Conservation (phyloP, 768 basidiomycete genomes). For the Leccinum truebloodii region DNA sequence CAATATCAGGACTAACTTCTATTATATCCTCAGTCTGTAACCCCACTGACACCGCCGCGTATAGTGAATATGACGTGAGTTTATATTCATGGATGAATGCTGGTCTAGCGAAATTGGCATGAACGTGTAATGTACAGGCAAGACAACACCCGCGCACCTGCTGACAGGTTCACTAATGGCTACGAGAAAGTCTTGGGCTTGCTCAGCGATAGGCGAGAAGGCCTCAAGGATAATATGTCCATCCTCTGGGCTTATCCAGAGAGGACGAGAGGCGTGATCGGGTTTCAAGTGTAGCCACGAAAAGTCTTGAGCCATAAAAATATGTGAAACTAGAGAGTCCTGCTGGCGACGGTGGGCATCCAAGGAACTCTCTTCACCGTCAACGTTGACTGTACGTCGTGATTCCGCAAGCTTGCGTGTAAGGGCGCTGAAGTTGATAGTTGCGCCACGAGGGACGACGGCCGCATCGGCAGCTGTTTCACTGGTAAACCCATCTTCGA, state of each 20-base stretch:
- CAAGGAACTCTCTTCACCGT: slow-evolving; percentile 50
- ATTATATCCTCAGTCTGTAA: slow-evolving; percentile 98
- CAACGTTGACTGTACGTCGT: slow-evolving; percentile 42
- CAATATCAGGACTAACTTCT: slow-evolving; percentile 61
- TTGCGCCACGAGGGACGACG: slow-evolving; percentile 67
- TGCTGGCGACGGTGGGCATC: slow-evolving; percentile 72
- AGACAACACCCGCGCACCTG: slow-evolving; percentile 60
- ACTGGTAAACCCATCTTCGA: slow-evolving; percentile 53
- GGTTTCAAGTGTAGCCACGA: slow-evolving; percentile 84
- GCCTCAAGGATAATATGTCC: slow-evolving; percentile 95
- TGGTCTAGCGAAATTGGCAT: slow-evolving; percentile 56
- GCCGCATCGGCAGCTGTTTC: slow-evolving; percentile 35
- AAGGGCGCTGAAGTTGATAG: slow-evolving; percentile 86
- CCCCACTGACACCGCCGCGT: slow-evolving; percentile 98
- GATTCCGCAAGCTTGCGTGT: slow-evolving; percentile 76
- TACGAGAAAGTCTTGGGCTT: slow-evolving; percentile 97
- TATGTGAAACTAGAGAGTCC: slow-evolving; percentile 75
- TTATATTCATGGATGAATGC: slow-evolving; percentile 99
- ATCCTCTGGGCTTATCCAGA: slow-evolving; percentile 95
- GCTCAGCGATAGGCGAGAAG: slow-evolving; percentile 96
- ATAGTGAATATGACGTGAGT: slow-evolving; percentile 95
- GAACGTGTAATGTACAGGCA: slow-evolving; percentile 31
- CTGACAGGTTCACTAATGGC: slow-evolving; percentile 99
- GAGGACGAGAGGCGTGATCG: slow-evolving; percentile 88
- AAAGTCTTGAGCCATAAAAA: slow-evolving; percentile 85